phyloP scores from a whole-genome alignment of 345 rosid species.

The Pugionium cornutum region DNA sequence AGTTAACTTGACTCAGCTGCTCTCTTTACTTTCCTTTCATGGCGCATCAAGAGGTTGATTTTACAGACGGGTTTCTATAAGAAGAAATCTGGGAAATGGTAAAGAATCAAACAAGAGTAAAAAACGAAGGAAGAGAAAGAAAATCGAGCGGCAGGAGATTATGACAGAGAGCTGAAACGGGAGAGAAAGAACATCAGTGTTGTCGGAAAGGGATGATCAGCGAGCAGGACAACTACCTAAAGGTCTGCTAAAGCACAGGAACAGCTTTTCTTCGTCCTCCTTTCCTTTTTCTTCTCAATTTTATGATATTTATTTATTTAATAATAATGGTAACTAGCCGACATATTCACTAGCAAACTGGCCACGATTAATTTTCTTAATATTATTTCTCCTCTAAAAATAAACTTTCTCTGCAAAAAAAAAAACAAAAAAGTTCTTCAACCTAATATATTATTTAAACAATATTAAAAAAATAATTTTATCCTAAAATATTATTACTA shows the following conservation, averaged over 20 bases:
- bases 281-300: constrained; percentile 1
- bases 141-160: constrained; percentile 26
- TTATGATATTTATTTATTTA: constrained; percentile 11
- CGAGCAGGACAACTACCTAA: constrained; percentile 55
- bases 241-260: constrained; percentile 48
- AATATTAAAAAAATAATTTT: no score
- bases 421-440: background rate
- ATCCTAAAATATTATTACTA: no score
- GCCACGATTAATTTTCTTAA: constrained; percentile 32
- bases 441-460: no score
- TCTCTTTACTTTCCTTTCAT: constrained; percentile 15
- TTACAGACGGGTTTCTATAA: constrained; percentile 16
- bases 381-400: background rate
- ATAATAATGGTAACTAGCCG: constrained; percentile 59
- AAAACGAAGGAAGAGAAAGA: background rate
- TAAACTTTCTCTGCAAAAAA: background rate
- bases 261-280: constrained; percentile 43
- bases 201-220: constrained; percentile 70
- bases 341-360: constrained; percentile 53
- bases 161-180: constrained; percentile 27
- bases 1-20: constrained; percentile 13
- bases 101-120: constrained; percentile 23
- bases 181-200: constrained; percentile 50
- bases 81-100: constrained; percentile 22
- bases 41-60: constrained; percentile 18